Base-by-base conservation (phyloP, 331 rosid species). In the Quercus tomentella region DNA sequence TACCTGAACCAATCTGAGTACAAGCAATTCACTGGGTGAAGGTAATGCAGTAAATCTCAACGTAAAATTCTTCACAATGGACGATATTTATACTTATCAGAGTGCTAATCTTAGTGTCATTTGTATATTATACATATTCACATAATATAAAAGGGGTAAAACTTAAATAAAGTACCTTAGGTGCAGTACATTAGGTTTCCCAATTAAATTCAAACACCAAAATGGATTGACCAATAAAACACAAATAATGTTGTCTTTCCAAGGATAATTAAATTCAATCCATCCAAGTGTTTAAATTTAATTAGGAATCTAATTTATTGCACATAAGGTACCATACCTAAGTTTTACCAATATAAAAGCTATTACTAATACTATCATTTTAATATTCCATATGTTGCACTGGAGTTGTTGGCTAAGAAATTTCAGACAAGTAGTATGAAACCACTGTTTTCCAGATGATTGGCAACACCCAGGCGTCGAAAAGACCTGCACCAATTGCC, bases 1-100 rank as follows among this genome's bases (percentile, higher is more conserved):
- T 95, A 65, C 97, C 97, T 23, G 97, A 95, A 78, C 98, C 98
- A 89, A 95, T 97, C 98, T 95, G 91, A 88, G 77, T 75, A 82
- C 69, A 87, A 55, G 83, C 81, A 76, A 77, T 69, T 49, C 84
- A 74, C 51, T 21, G 80, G 77, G 79, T 22, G 57, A 71, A 65
- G 54, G 16, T 74, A 22, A 49, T 76, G 74, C 69, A 67, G 23
- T 15, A 21, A 20, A 26, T 67, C 54, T 73, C 31, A 33, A 73
- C 49, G 2, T 74, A 20, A 60, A 31, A 62, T 54, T 16, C 12
- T 18, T 66, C 3, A 67, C 8, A 33, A 22, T 2, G 25, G 35
- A 67, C n/a, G 7, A 67, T 9, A 33, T 9, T 18, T 45, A 18
- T 31, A 20, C 26, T 18, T 31, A 30, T 20, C 52, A 30, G 9